These are phyloP conservation scores for Albifimbria verrucaria DNA, from an alignment of 2,329 filamentous ascomycete species.

Conservation along the genomic window DNA sequence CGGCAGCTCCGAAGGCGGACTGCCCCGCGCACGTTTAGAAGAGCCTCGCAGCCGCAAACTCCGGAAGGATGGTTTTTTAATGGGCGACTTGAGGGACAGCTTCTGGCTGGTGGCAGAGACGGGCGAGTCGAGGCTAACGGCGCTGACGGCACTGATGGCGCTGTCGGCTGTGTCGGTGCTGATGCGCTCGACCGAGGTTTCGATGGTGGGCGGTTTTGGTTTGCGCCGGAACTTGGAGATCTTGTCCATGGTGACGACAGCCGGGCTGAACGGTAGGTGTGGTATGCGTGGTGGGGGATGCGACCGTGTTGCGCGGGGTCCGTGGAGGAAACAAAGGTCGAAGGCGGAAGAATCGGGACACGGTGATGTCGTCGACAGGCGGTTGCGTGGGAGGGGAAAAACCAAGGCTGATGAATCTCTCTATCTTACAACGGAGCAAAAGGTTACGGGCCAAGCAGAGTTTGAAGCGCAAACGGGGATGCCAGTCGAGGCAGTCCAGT, in stretches of 20 bases:
- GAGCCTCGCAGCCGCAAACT: constrained; percentile 41
- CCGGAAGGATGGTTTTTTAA: constrained; percentile 38
- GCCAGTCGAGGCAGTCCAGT: too few species aligned
- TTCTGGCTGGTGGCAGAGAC: constrained; percentile 11
- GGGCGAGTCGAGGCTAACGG: constrained; percentile 10
- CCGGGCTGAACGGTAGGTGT: neutral
- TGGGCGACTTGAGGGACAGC: constrained; percentile 15
- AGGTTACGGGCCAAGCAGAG: neutral
- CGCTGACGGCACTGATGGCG: constrained; percentile 19
- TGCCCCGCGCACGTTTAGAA: constrained; percentile 42
- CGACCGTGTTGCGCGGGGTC: neutral
- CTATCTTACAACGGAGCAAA: neutral
- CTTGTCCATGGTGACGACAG: constrained; percentile 33
- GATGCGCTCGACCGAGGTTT: constrained; percentile 34
- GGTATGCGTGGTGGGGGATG: neutral
- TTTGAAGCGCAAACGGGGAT: too few species aligned
- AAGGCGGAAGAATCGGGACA: neutral
- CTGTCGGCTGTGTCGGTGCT: constrained; percentile 24
- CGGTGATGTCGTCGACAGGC: neutral
- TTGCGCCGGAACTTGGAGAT: constrained; percentile 41
- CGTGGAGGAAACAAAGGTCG: neutral
- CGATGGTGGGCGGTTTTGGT: constrained; percentile 40
- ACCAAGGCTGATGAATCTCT: too few species aligned
- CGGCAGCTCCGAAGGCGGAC: constrained; percentile 33
- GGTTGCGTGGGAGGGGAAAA: too few species aligned